A percentile compares a stretch with the other conserved stretches of the same genome.
Conservation (phyloP, 2,329 filamentous ascomycete genomes). For the Rhynchosporium graminicola region DNA sequence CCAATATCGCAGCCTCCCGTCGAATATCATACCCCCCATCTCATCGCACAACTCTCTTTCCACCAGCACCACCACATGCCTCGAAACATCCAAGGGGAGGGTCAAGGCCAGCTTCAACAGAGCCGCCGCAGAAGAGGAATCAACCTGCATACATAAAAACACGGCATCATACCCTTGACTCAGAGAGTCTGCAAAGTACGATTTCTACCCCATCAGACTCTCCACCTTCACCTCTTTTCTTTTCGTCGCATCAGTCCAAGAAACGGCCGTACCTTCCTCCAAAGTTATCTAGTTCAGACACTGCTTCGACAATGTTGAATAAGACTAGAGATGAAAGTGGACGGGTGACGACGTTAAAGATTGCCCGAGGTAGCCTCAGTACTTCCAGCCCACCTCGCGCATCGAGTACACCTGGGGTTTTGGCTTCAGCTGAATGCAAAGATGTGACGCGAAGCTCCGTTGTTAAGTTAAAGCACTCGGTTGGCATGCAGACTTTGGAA, state of each 20-base stretch:
- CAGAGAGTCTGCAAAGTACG: conserved; percentile 38
- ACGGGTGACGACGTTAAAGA: conserved; percentile 54
- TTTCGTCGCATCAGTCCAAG: conserved; percentile 49
- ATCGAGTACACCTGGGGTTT: conserved; percentile 50
- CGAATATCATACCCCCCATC: conserved; percentile 19
- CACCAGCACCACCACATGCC: conserved; percentile 21
- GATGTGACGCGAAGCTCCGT: conserved; percentile 56
- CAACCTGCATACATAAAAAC: conserved; percentile 33
- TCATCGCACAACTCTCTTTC: neutral
- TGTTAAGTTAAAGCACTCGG: conserved; percentile 46
- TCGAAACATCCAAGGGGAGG: conserved; percentile 32
- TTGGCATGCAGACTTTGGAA: conserved; percentile 58
- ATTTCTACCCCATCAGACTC: conserved; percentile 16
- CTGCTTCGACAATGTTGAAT: conserved; percentile 32
- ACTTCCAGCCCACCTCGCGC: conserved; percentile 50
- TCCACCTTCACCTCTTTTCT: conserved; percentile 54
- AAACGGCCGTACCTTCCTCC: conserved; percentile 47
- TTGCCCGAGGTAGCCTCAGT: conserved; percentile 55
- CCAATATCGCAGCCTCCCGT: conserved; percentile 6
- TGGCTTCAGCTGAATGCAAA: conserved; percentile 50
- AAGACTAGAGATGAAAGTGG: conserved; percentile 30
- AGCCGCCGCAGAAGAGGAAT: conserved; percentile 37
- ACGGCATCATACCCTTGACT: conserved; percentile 41
- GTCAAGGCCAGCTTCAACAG: conserved; percentile 24
- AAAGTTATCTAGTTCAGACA: conserved; percentile 27